A percentile compares a stretch with the other conserved stretches of the same genome.
Conservation (phyloP, 202 grass and related monocot genomes). For the Setaria viridis region DNA sequence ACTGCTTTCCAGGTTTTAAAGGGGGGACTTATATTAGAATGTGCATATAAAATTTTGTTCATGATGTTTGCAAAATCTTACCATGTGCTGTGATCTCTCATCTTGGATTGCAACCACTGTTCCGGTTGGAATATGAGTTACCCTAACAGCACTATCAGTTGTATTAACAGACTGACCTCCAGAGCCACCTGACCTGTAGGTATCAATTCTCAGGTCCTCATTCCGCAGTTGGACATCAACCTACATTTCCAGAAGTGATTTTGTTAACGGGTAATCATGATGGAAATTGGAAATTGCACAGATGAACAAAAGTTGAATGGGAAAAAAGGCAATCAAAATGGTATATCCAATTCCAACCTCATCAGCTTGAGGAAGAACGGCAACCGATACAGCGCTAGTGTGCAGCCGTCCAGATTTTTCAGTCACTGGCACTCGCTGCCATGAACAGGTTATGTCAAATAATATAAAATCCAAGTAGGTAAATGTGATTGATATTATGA, state of each 20-base stretch:
- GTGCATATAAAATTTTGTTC: background rate
- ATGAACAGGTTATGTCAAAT: constrained; percentile 33
- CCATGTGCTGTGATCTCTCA: constrained; percentile 97
- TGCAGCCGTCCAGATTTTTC: constrained; percentile 93
- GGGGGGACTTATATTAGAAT: background rate
- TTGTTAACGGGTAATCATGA: background rate
- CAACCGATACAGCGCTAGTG: constrained; percentile 95
- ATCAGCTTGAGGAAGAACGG: constrained; percentile 94
- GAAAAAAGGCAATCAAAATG: constrained; percentile 3
- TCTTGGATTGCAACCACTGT: constrained; percentile 94
- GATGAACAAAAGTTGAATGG: background rate
- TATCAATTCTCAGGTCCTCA: constrained; percentile 96
- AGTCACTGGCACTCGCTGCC: constrained; percentile 85
- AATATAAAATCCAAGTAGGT: background rate
- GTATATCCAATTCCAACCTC: constrained; percentile 63
- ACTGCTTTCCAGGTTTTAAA: constrained; percentile 2
- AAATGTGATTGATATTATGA: background rate
- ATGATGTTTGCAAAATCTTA: constrained; percentile 21
- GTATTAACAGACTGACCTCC: constrained; percentile 99
- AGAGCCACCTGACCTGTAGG: constrained; percentile 80
- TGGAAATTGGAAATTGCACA: constrained; percentile 6
- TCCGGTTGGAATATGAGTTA: constrained; percentile 93
- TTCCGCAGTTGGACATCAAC: constrained; percentile 89
- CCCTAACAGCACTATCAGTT: constrained; percentile 94
- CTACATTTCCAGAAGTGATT: constrained; percentile 39